These are phyloP conservation scores for Geum urbanum DNA, from an alignment of 306 rosid species.

Conservation along the genomic window DNA sequence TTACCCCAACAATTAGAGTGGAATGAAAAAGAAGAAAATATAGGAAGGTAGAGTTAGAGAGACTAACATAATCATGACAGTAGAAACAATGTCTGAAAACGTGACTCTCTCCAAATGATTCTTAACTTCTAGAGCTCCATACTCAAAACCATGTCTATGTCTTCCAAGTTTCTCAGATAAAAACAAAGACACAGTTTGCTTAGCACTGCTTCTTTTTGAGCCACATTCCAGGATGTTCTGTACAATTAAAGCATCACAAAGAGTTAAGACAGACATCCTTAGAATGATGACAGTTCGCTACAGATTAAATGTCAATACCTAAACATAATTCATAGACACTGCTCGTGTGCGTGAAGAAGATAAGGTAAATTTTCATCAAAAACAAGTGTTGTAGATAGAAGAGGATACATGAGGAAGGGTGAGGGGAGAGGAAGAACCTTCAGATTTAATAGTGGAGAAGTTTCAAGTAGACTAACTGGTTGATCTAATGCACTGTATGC, in stretches of 20 bases:
- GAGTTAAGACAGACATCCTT: slow-evolving; percentile 1
- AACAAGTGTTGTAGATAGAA: background rate
- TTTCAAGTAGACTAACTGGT: slow-evolving; percentile 85
- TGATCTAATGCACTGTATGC: slow-evolving; percentile 97
- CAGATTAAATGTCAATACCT: background rate
- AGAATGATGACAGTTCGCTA: background rate
- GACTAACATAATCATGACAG: slow-evolving; percentile 62
- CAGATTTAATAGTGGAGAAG: slow-evolving; percentile 84
- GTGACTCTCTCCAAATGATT: slow-evolving; percentile 65
- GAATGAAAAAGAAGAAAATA: background rate
- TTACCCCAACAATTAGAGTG: slow-evolving; percentile 4
- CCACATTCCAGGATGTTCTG: slow-evolving; percentile 83
- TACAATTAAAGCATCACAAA: slow-evolving; percentile 14
- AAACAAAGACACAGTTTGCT: slow-evolving; percentile 60
- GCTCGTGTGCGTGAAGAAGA: too few species aligned
- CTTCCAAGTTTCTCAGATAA: slow-evolving; percentile 64
- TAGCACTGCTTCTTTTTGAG: slow-evolving; percentile 46
- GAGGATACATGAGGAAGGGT: background rate
- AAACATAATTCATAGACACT: too few species aligned
- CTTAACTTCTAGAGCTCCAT: slow-evolving; percentile 77
- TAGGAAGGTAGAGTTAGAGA: background rate
- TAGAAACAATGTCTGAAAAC: slow-evolving; percentile 62
- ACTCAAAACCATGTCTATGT: slow-evolving; percentile 67
- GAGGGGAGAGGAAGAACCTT: slow-evolving; percentile 41
- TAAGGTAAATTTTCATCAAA: background rate